Evolutionary conservation across 805 yeast genomes (phyloP).

Genomic region (Lachancea waltii): DNA sequence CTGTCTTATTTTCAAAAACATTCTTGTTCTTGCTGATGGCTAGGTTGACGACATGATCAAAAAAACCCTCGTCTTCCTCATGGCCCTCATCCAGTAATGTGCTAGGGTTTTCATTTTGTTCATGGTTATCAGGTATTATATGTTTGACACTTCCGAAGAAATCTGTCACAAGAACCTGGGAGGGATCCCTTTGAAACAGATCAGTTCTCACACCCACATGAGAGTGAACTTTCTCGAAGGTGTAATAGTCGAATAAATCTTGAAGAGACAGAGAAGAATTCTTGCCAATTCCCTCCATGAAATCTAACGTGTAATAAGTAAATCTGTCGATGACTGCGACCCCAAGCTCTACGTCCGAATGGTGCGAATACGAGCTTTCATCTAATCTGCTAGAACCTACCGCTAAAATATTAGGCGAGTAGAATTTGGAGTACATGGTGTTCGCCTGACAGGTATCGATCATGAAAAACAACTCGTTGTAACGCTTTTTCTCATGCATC

Average conservation of each 20-base stretch:
- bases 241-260: conserved; percentile 79
- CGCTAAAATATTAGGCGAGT: conserved; percentile 86
- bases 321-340: conserved; percentile 97
- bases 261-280: conserved; percentile 69
- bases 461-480: conserved; percentile 94
- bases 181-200: conserved; percentile 53
- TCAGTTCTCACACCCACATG: conserved; percentile 91
- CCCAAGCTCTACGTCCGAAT: conserved; percentile 91
- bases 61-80: conserved; percentile 8
- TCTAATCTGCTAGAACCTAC: conserved; percentile 87
- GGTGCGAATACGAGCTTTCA: conserved; percentile 91
- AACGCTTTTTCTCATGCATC: conserved; percentile 92
- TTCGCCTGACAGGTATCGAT: conserved; percentile 98
- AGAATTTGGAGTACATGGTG: conserved; percentile 89
- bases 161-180: conserved; percentile 74
- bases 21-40: conserved; percentile 13
- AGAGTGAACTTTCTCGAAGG: conserved; percentile 80
- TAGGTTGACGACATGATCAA: conserved; percentile 14
- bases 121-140: conserved; percentile 55
- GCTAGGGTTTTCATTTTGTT: conserved; percentile 1
- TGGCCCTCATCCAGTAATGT: not conserved
- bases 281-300: conserved; percentile 72
- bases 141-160: conserved; percentile 91
- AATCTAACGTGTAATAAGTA: conserved; percentile 86
- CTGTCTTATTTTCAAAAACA: not conserved